Base-by-base conservation (phyloP, 306 rosid genomes). In the Sindora glabra region DNA sequence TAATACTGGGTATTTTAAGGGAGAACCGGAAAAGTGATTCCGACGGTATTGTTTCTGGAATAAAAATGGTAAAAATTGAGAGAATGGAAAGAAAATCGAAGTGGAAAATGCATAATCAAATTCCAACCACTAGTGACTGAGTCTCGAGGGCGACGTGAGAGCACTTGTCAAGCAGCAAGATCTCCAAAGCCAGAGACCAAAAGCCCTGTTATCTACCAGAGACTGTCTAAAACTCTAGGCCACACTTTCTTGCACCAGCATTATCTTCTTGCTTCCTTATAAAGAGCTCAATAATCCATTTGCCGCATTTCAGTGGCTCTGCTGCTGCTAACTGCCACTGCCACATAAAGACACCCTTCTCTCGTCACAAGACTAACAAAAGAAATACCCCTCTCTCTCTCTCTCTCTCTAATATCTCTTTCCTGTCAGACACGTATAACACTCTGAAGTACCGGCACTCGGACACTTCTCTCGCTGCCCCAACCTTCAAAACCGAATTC, bases 241-340 rank as follows among this genome's bases (percentile, higher is more conserved):
- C 98, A 92, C 96, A 83, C 66, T 79, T 74, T 85, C 47, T 63
- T 60, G 58, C 83, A 37, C 19, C 44, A 57, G 48, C 79, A 81
- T 87, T 88, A 88, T 92, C 96, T 53, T 74, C 77, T 80, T 4
- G 50, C 51, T 51, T 59, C 17, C 36, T 62, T 45, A 22, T 19
- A 11, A 14, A 9, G 7, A 24, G 10, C 22, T 59, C 73, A 67
- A 81, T 77, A 81, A 80, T 83, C 95, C 81, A 34, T 62, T 70
- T 21, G 8, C 34, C 27, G 51, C 8, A 63, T 77, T 92, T 89
- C 95, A 86, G 99, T 92, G 99, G 96, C 71, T 82, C 80, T 33
- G 70, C 86, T 81, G 74, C 21, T 64, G 21, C 56, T 19, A 65
- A 44, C 52, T 50, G 72, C 56, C 69, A 77, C 69, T 70, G 81